phyloP scores from a whole-genome alignment of 306 rosid species.

The Cucurbita maxima region DNA sequence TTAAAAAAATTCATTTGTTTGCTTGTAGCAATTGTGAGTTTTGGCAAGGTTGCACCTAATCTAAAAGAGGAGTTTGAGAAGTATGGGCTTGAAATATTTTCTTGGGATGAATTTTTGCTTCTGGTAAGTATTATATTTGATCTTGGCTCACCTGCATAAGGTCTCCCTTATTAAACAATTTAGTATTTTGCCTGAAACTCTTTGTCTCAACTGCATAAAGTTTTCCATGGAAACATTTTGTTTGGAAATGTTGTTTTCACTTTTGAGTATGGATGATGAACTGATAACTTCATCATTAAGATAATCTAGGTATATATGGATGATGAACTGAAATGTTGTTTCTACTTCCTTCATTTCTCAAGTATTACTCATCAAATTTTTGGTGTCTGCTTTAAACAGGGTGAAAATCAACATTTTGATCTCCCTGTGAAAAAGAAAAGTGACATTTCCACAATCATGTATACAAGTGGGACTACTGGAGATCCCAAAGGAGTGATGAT shows the following conservation, averaged over 20 bases:
- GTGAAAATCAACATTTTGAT: conserved; percentile 47
- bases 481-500: conserved; percentile 94
- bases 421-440: conserved; percentile 69
- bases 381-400: conserved; percentile 30
- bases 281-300: neutral
- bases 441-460: conserved; percentile 89
- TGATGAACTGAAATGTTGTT: no score
- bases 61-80: conserved; percentile 56
- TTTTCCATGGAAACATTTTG: neutral
- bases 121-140: conserved; percentile 33
- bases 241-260: neutral
- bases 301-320: neutral
- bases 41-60: conserved; percentile 60
- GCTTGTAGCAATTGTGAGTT: conserved; percentile 74
- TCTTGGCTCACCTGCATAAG: neutral
- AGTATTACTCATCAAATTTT: neutral
- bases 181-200: neutral
- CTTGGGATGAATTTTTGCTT: conserved; percentile 70
- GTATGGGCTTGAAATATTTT: conserved; percentile 45
- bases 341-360: neutral
- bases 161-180: neutral
- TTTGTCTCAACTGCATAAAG: neutral
- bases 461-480: conserved; percentile 96
- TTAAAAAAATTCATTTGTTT: neutral
- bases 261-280: neutral